These are phyloP conservation scores for Oenanthe sinensis DNA, from an alignment of 129 eudicot species.

Conservation along the genomic window DNA sequence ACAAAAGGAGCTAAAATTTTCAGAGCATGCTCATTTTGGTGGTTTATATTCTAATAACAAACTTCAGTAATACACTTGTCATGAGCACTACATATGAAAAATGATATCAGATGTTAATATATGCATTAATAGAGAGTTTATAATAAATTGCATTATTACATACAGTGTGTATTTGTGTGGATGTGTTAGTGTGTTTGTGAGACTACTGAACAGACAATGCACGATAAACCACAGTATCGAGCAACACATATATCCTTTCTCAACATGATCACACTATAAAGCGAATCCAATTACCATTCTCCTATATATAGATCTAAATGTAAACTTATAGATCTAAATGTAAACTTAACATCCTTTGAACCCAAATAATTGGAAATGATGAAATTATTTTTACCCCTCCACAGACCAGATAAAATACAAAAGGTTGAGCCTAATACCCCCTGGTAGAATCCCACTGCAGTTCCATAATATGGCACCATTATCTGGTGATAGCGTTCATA, in stretches of 20 bases:
- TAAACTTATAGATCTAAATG: too few species aligned
- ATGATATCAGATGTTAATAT: background rate
- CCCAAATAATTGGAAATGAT: conserved; percentile 1
- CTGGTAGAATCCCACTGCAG: conserved; percentile 72
- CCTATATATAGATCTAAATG: background rate
- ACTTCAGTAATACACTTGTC: background rate
- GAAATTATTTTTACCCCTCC: background rate
- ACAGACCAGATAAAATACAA: background rate
- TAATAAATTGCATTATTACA: background rate
- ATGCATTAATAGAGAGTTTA: background rate
- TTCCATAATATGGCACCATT: conserved; percentile 46
- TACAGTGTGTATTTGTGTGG: background rate
- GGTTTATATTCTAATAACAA: background rate
- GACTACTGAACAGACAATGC: background rate
- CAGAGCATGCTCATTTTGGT: background rate
- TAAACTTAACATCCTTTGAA: background rate
- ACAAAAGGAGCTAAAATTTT: background rate
- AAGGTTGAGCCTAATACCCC: conserved; percentile 47
- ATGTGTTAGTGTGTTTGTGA: background rate
- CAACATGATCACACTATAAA: background rate
- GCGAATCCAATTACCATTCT: background rate
- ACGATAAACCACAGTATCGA: background rate
- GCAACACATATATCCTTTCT: background rate
- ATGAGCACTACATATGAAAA: background rate
- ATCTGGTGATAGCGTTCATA: conserved; percentile 59